Evolutionary conservation across 1,139 yeast species (phyloP), one percentile per base, ranked within the genome.

Genomic region (Suhomyces ambrosiae): DNA sequence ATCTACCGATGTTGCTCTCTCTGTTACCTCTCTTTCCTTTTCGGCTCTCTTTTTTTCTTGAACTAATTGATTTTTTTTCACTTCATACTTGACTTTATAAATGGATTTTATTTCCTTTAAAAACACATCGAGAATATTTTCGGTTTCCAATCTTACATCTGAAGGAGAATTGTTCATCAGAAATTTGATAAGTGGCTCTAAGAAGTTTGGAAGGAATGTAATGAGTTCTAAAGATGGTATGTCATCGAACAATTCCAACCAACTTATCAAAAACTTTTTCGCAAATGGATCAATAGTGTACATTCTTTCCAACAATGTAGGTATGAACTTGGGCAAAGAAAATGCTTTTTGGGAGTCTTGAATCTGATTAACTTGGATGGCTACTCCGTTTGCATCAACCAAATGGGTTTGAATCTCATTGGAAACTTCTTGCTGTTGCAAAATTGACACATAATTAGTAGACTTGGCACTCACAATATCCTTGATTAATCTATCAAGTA

Each of bases 391-490:
- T 3, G 69, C 71, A 54, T 75, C 79, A 2, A 75, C 64, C 14
- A 75, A 60, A 40, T 74, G 76, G 0, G 79, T 56, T 27, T 54
- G 56, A 27, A 61, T 71, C 8, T 76, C 76, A 23, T 65, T 67
- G n/a, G 53, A 43, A 7, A 64, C 61, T 11, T 76, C 74, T 38
- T 74, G 74, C 39, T 71, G 77, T 40, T 79, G 82, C 24, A 89
- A 76, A 3, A 87, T 77, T n/a, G 96, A 87, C 2, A 89, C 83
- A 60, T 89, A 92, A 16, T 84, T 84, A 1, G 97, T 83, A 0
- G 97, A 95, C 56, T 90, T 88, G 47, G 95, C 97, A 35, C 96
- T 86, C 1, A 92, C 97, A 38, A 94, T 90, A 59, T 94, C 98
- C 59, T 94, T 92, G 48, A 92, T 80, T 47, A 94, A 72, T 28